Percentiles rank a stretch among this genome's conserved stretches.
These are phyloP conservation scores for Miscanthus lutarioriparius DNA, from an alignment of 176 grass and related monocot species.

Conservation along the genomic window DNA sequence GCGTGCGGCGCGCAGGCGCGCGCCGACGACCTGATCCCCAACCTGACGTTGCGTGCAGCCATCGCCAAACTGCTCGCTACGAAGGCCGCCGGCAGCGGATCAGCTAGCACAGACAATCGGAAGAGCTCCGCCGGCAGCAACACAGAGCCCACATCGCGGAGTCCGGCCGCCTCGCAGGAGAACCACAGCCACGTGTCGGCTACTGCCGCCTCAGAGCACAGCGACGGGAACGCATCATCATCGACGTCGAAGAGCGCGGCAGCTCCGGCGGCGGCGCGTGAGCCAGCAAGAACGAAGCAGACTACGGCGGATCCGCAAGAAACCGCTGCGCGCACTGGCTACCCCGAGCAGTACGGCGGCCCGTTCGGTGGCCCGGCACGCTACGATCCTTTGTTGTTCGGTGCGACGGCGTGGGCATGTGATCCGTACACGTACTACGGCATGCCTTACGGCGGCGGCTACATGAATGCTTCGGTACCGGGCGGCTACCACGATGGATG, in stretches of 20 bases:
- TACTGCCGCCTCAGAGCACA: neutral
- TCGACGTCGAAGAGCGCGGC: conserved; percentile 4
- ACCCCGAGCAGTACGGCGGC: neutral
- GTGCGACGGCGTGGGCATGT: neutral
- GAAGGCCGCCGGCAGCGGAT: neutral
- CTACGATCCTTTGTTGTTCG: conserved; percentile 17
- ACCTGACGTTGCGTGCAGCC: neutral
- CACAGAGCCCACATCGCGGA: neutral
- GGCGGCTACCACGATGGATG: neutral
- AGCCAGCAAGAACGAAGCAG: neutral
- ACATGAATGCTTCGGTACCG: neutral
- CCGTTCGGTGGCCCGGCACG: neutral
- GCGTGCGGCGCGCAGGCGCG: conserved; percentile 11
- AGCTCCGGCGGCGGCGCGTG: neutral
- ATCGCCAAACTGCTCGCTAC: conserved; percentile 19
- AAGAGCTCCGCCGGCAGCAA: conserved; percentile 25
- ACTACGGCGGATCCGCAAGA: neutral
- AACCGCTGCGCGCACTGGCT: neutral
- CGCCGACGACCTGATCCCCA: conserved; percentile 33
- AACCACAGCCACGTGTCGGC: neutral
- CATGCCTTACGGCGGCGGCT: neutral
- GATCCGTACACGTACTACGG: conserved; percentile 23
- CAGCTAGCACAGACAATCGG: neutral
- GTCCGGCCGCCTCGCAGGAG: neutral
- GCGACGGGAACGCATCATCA: neutral